These are phyloP conservation scores for Plasmodium malariae DNA, from an alignment of 169 alveolate species.

Conservation along the genomic window DNA sequence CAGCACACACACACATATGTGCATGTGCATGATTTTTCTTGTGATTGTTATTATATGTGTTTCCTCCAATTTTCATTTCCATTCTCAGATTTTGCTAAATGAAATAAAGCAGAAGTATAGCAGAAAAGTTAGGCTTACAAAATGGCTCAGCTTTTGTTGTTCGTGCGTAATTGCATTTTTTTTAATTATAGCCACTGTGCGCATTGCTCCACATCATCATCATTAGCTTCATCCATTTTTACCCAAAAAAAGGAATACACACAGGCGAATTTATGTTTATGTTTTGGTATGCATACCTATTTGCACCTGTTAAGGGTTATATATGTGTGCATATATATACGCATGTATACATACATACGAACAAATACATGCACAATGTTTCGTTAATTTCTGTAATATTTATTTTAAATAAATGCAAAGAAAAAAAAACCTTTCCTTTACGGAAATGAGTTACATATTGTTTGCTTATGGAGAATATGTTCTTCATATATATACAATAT, in stretches of 20 bases:
- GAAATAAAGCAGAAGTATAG: conserved; percentile 46
- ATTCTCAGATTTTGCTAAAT: conserved; percentile 50
- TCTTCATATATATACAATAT: too few relatives aligned
- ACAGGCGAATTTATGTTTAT: not conserved
- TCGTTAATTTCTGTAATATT: not conserved
- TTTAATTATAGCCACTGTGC: conserved; percentile 9
- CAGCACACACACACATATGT: too few relatives aligned
- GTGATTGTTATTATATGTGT: not conserved
- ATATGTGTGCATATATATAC: too few relatives aligned
- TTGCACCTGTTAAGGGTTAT: too few relatives aligned
- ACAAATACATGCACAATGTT: not conserved
- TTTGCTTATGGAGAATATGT: too few relatives aligned
- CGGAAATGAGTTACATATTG: too few relatives aligned
- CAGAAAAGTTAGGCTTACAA: conserved; percentile 31
- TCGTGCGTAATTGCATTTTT: conserved; percentile 56
- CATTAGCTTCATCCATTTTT: not conserved
- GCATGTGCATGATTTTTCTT: not conserved
- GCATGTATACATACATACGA: not conserved
- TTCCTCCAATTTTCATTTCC: not conserved
- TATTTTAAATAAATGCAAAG: too few relatives aligned
- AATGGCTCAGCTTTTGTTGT: conserved; percentile 57
- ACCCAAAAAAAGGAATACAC: not conserved
- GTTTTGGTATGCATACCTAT: too few relatives aligned
- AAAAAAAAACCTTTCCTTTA: too few relatives aligned
- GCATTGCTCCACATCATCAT: conserved; percentile 33